phyloP scores from a whole-genome alignment of 805 yeast genomes.

The Vanderwaltozyma polyspora region DNA sequence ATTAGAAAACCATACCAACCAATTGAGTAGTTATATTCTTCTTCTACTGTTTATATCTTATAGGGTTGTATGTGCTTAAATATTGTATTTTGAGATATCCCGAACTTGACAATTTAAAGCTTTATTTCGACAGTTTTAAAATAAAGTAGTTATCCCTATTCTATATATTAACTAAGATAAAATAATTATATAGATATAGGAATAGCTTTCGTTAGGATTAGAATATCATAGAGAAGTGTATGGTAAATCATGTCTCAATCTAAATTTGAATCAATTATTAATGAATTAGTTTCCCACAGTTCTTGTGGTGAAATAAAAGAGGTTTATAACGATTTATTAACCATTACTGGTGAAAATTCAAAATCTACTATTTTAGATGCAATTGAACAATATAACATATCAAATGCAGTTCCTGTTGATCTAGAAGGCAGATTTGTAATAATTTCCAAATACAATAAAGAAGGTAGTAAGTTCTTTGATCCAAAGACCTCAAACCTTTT shows the following conservation, averaged over 20 bases:
- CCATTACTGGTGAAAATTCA: constrained; percentile 32
- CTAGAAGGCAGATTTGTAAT: constrained; percentile 29
- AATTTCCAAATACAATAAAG: constrained; percentile 38
- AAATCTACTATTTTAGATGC: constrained; percentile 27
- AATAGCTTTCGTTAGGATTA: too few relatives aligned
- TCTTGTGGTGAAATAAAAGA: constrained; percentile 29
- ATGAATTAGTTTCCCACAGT: constrained; percentile 20
- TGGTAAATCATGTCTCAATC: constrained; percentile 6
- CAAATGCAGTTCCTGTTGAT: constrained; percentile 28
- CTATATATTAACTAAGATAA: too few relatives aligned
- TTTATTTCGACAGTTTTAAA: too few relatives aligned
- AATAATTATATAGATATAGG: too few relatives aligned
- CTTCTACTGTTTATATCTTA: too few relatives aligned
- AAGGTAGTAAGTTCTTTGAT: constrained; percentile 47
- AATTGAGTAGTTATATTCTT: too few relatives aligned
- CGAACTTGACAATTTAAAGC: too few relatives aligned
- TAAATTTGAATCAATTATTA: constrained; percentile 18
- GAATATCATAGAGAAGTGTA: background rate
- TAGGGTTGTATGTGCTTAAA: too few relatives aligned
- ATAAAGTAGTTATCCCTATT: too few relatives aligned
- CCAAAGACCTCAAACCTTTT: constrained; percentile 37
- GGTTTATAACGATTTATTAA: constrained; percentile 32
- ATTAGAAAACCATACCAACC: too few relatives aligned
- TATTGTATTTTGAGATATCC: too few relatives aligned
- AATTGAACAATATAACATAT: constrained; percentile 32